Evolutionary conservation across 1,284 basidiomycete genomes (phyloP).

Genomic region (Spongiforma sp.): DNA sequence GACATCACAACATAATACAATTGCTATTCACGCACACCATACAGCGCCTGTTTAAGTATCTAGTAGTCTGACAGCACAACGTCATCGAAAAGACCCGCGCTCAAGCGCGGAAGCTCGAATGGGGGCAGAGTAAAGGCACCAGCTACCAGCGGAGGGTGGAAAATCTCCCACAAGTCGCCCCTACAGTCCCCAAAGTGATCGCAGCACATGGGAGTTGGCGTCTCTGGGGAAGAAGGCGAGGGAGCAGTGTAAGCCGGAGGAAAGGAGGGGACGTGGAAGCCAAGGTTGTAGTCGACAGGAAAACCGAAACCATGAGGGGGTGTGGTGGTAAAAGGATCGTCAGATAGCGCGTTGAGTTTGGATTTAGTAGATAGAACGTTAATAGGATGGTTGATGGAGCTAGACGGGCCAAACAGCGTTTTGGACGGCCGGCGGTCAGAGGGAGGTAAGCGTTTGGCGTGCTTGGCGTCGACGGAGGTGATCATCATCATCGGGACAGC

Average conservation of each 20-base stretch:
- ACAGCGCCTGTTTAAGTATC: no score
- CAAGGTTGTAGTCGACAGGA: slow-evolving; percentile 1
- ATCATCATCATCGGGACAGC: slow-evolving; percentile 29
- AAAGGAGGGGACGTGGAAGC: slow-evolving; percentile 24
- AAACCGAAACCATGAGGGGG: neutral
- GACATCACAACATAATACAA: no score
- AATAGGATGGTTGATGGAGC: slow-evolving; percentile 14
- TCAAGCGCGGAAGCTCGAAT: slow-evolving; percentile 31
- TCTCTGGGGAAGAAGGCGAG: slow-evolving; percentile 19
- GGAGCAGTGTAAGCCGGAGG: neutral
- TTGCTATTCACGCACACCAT: no score
- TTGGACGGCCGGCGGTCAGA: slow-evolving; percentile 17
- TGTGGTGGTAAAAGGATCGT: slow-evolving; percentile 28
- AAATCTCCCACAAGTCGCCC: slow-evolving; percentile 33
- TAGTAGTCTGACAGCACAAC: neutral
- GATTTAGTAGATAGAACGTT: neutral
- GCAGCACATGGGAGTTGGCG: slow-evolving; percentile 30
- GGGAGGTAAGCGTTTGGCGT: slow-evolving; percentile 23
- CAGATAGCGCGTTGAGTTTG: slow-evolving; percentile 1
- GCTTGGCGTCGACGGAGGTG: slow-evolving; percentile 34
- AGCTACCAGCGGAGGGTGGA: slow-evolving; percentile 31
- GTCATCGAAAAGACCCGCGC: slow-evolving; percentile 22
- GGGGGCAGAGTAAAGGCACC: slow-evolving; percentile 29
- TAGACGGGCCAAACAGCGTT: slow-evolving; percentile 19
- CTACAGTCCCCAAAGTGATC: slow-evolving; percentile 30